Conservation (phyloP, 306 rosid species). For the Vicia villosa region DNA sequence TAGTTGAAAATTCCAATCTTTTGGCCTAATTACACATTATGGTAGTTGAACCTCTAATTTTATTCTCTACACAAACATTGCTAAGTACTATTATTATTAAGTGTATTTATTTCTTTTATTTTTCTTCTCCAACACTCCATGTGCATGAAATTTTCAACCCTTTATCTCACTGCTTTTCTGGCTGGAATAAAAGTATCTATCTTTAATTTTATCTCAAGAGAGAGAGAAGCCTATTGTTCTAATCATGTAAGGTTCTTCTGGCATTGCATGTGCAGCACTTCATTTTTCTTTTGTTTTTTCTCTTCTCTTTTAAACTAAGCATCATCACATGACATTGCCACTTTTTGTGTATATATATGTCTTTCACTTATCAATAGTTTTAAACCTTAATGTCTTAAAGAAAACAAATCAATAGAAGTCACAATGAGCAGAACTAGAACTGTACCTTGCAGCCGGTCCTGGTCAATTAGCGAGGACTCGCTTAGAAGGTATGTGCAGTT, state of each 20-base stretch:
- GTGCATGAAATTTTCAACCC: slow-evolving; percentile 61
- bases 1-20: slow-evolving; percentile 22
- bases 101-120: not conserved
- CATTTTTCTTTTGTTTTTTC: slow-evolving; percentile 47
- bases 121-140: slow-evolving; percentile 64
- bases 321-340: not conserved
- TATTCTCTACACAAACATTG: not conserved
- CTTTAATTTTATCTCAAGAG: slow-evolving; percentile 33
- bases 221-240: slow-evolving; percentile 29
- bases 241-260: slow-evolving; percentile 81
- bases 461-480: slow-evolving; percentile 93
- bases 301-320: slow-evolving; percentile 33
- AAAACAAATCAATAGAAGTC: not conserved
- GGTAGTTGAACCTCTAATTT: not conserved
- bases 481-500: slow-evolving; percentile 73
- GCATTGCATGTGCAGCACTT: slow-evolving; percentile 87
- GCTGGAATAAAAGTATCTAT: slow-evolving; percentile 53
- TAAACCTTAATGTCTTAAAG: slow-evolving; percentile 21
- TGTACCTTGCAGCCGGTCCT: slow-evolving; percentile 76
- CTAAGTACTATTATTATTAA: not conserved
- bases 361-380: slow-evolving; percentile 2
- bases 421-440: slow-evolving; percentile 54
- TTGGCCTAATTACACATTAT: slow-evolving; percentile 13
- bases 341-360: not conserved
- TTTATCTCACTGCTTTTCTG: slow-evolving; percentile 54